Evolutionary conservation across 148 eudicot species (phyloP), one percentile per base, ranked within the genome.

Genomic region (Beta vulgaris): DNA sequence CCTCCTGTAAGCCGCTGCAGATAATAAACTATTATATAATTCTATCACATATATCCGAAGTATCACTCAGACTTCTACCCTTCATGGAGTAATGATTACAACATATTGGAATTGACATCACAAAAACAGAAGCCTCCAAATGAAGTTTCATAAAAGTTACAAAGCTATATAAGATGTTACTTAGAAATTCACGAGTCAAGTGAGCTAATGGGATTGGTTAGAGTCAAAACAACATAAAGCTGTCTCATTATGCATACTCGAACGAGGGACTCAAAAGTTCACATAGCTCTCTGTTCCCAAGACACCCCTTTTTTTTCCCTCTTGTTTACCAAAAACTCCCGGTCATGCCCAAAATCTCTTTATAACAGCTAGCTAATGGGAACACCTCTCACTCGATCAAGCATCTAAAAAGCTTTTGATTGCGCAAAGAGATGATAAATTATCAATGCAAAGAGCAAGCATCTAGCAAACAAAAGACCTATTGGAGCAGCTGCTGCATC

Each of bases 1-100:
- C 99, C 99, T 67, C 99, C 99, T 51, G 99, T 95, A 75, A 95
- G 94, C 83, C 58, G 80, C 99, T 95, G 93, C 87, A 85, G 66
- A 81, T 69, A 68, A 55, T 54, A 54, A 7, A 51, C 63, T n/a
- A 48, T 39, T 32, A 67, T 39, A 46, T 42, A 76, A 34, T 36
- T 80, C 36, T 13, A 34, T 43, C 46, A 69, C 58, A 44, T 6
- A 32, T 19, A 66, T 10, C 44, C 11, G 43, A 32, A 73, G 29
- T 51, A 28, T 55, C 3, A 55, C 18, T 69, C 35, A 49, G 59
- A 74, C n/a, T 6, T 62, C 25, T 42, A 34, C 21, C 9, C 11
- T 74, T 15, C 76, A 73, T 14, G 43, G 57, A 61, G n/a, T n/a
- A n/a, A n/a, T n/a, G n/a, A n/a, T n/a, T n/a, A n/a, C n/a, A n/a